A percentile compares a stretch with the other conserved stretches of the same genome.
Evolutionary conservation across 352 stramenopile species (phyloP).

Genomic region (Globisporangium lucens): DNA sequence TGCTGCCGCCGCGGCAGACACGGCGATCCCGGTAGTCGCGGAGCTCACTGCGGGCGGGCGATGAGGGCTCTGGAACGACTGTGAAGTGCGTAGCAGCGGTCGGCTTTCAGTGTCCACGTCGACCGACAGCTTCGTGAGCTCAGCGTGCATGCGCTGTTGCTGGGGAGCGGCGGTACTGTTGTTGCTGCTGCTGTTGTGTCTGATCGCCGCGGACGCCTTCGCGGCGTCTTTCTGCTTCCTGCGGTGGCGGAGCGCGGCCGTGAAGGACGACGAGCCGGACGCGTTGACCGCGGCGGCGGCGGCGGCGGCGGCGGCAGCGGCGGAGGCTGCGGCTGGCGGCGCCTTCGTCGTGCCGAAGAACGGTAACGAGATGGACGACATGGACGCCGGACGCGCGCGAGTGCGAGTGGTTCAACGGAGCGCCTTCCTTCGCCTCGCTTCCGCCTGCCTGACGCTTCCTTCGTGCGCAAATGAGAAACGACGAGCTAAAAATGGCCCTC

Average conservation of each 20-base stretch:
- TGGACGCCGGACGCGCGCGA: not conserved
- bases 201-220: not conserved
- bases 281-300: not conserved
- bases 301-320: no score
- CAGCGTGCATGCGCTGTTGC: not conserved
- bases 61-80: conserved; percentile 2
- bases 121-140: not conserved
- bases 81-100: not conserved
- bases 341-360: conserved; percentile 9
- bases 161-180: not conserved
- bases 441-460: not conserved
- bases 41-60: not conserved
- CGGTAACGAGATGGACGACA: conserved; percentile 18
- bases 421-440: not conserved
- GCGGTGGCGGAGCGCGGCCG: conserved; percentile 16
- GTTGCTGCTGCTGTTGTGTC: not conserved
- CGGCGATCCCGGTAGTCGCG: conserved; percentile 3
- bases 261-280: conserved; percentile 14
- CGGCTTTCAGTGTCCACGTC: not conserved
- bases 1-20: conserved; percentile 4
- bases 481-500: conserved; percentile 5
- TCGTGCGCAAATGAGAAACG: not conserved
- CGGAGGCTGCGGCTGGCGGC: not conserved
- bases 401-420: not conserved
- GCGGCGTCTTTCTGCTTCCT: conserved; percentile 15